Conservation (phyloP, 768 basidiomycete species). For the Trichaptum fuscoviolaceum region DNA sequence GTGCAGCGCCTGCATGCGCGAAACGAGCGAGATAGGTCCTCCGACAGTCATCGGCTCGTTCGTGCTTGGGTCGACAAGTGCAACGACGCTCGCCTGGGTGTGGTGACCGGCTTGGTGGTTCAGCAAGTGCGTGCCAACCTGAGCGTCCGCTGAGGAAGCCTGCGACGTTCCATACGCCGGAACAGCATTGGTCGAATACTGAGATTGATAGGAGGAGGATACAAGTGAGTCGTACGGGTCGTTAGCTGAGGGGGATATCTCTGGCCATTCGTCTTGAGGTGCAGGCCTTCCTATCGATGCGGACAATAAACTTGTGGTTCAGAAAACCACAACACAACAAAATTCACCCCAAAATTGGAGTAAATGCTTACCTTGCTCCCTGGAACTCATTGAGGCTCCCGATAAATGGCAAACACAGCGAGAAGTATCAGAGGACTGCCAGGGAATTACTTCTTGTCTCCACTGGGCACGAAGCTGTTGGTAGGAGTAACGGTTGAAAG, state of each 20-base stretch:
- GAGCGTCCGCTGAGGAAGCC: not conserved
- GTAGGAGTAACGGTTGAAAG: not conserved
- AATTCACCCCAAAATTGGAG: not conserved
- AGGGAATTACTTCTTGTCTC: not conserved
- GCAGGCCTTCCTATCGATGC: not conserved
- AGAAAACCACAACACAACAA: not conserved
- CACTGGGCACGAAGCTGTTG: not conserved
- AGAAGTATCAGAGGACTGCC: not conserved
- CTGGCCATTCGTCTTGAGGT: not conserved
- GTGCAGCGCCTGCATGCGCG: conserved; percentile 2
- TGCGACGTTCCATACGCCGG: not conserved
- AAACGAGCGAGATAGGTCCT: not conserved
- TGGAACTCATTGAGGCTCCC: not conserved
- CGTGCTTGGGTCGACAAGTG: not conserved
- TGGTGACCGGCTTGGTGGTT: not conserved
- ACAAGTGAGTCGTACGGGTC: not conserved
- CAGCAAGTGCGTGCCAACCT: not conserved
- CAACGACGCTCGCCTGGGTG: not conserved
- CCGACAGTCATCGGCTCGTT: not conserved
- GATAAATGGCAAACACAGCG: not conserved
- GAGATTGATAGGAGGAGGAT: not conserved
- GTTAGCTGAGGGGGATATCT: not conserved
- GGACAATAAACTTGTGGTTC: not conserved
- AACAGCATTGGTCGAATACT: not conserved
- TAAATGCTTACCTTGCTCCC: not conserved